These are phyloP conservation scores for Haplosporangium sp. DNA, from an alignment of 371 early-diverging fungal genomes.

Conservation along the genomic window DNA sequence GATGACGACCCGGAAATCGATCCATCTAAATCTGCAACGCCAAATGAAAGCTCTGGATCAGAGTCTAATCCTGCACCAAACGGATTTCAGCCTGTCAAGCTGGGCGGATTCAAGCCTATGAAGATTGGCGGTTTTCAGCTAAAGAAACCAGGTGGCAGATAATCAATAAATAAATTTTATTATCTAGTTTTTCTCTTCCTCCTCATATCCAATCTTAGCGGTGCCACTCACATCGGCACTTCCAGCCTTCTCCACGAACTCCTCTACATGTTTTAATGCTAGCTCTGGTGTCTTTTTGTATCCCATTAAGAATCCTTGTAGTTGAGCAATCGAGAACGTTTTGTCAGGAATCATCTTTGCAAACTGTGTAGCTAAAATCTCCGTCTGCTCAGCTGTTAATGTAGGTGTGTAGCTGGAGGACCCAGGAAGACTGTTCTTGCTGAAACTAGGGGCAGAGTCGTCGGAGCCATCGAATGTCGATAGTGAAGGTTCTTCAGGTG, in stretches of 20 bases:
- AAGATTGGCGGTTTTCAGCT: conserved; percentile 52
- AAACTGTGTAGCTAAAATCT: conserved; percentile 60
- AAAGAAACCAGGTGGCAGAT: conserved; percentile 35
- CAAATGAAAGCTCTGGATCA: not conserved
- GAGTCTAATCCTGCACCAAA: not conserved
- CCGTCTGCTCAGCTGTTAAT: conserved; percentile 20
- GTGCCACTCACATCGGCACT: conserved; percentile 48
- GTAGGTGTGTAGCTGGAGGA: not conserved
- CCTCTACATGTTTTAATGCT: conserved; percentile 57
- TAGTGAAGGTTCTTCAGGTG: not conserved
- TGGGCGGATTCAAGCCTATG: conserved; percentile 44
- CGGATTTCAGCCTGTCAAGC: conserved; percentile 46
- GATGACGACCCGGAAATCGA: conserved; percentile 12
- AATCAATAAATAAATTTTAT: not conserved
- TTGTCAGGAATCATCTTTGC: conserved; percentile 65
- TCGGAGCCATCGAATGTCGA: not conserved
- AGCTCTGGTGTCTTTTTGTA: conserved; percentile 62
- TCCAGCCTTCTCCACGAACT: conserved; percentile 56
- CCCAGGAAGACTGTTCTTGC: too few species aligned
- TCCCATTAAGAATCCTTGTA: conserved; percentile 72
- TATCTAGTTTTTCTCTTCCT: not conserved
- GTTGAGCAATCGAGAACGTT: conserved; percentile 68
- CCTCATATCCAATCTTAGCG: conserved; percentile 41
- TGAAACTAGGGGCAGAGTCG: not conserved
- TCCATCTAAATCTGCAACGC: not conserved